A percentile compares a stretch with the other conserved stretches of the same genome.
These are phyloP conservation scores for Xylariales sp. DNA, from an alignment of 2,329 filamentous ascomycete genomes.

Conservation along the genomic window DNA sequence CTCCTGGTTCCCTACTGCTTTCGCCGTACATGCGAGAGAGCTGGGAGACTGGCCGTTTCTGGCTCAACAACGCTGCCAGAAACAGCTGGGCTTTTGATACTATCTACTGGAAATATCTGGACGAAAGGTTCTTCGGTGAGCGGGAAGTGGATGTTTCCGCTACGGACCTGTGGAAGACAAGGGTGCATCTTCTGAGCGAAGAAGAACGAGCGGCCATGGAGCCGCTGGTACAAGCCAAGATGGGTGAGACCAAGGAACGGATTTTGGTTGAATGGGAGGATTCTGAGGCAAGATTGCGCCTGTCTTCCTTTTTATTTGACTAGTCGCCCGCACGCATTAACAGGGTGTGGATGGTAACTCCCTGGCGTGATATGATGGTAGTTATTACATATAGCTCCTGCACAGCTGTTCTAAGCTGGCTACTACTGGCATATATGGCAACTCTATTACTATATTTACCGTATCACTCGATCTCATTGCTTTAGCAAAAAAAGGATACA, in stretches of 20 bases:
- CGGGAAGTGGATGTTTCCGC: no score
- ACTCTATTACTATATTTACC: no score
- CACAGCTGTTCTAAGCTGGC: no score
- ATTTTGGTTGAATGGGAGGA: slow-evolving; percentile 21
- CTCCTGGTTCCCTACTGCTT: slow-evolving; percentile 11
- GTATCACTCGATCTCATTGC: no score
- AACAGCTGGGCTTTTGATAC: slow-evolving; percentile 33
- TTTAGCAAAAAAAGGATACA: no score
- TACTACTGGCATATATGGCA: no score
- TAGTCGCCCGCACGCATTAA: no score
- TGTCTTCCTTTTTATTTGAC: no score
- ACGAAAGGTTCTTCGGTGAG: slow-evolving; percentile 28
- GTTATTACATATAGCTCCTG: no score
- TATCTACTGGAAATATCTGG: slow-evolving; percentile 31
- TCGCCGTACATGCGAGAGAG: slow-evolving; percentile 30
- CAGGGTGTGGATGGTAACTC: no score
- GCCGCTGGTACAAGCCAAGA: slow-evolving; percentile 24
- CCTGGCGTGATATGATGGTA: no score
- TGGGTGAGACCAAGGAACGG: slow-evolving; percentile 20
- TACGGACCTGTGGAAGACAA: slow-evolving; percentile 21
- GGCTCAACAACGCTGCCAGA: slow-evolving; percentile 29
- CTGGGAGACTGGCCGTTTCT: slow-evolving; percentile 28
- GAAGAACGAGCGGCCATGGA: slow-evolving; percentile 24
- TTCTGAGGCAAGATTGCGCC: slow-evolving; percentile 14
- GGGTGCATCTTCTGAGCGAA: slow-evolving; percentile 20